Conservation (phyloP, 2,329 filamentous ascomycete genomes). For the Rhinocladiella similis region DNA sequence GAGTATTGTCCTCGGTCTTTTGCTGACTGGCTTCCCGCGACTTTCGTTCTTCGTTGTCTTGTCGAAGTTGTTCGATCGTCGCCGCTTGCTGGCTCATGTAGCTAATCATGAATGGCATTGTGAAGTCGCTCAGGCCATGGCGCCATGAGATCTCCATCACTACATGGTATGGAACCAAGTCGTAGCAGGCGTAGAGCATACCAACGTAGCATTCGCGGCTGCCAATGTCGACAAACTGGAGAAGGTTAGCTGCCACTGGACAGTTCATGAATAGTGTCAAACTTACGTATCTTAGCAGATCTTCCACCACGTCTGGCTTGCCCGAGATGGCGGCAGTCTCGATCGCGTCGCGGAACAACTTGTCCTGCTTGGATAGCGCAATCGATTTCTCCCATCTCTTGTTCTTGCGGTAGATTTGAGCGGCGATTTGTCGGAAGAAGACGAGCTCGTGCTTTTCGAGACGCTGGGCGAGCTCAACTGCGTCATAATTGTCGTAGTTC, state of each 20-base stretch:
- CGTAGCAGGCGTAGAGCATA: conserved; percentile 98
- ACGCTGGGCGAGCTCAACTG: conserved; percentile 84
- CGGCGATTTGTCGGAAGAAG: conserved; percentile 98
- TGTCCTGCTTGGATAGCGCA: conserved; percentile 95
- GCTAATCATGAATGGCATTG: conserved; percentile 99
- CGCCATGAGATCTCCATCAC: conserved; percentile 98
- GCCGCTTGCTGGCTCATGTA: conserved; percentile 87
- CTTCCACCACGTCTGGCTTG: conserved; percentile 91
- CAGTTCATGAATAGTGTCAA: not conserved
- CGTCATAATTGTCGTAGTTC: conserved; percentile 99
- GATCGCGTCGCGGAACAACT: conserved; percentile 98
- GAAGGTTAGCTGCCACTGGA: conserved; percentile 35
- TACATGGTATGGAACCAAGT: conserved; percentile 88
- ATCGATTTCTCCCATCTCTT: conserved; percentile 99
- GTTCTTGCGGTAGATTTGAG: conserved; percentile 99
- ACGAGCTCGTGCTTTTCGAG: conserved; percentile 97
- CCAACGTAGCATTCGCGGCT: conserved; percentile 99
- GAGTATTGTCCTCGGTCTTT: conserved; percentile 89
- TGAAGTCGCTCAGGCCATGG: conserved; percentile 89
- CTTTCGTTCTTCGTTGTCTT: conserved; percentile 95
- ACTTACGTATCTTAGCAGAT: conserved; percentile 95
- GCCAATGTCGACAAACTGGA: conserved; percentile 95
- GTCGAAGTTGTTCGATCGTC: conserved; percentile 80
- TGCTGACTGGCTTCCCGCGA: conserved; percentile 68
- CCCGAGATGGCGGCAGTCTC: conserved; percentile 91